Base-by-base conservation (phyloP, 192 early-diverging fungal genomes). In the Coemansia pectinata region DNA sequence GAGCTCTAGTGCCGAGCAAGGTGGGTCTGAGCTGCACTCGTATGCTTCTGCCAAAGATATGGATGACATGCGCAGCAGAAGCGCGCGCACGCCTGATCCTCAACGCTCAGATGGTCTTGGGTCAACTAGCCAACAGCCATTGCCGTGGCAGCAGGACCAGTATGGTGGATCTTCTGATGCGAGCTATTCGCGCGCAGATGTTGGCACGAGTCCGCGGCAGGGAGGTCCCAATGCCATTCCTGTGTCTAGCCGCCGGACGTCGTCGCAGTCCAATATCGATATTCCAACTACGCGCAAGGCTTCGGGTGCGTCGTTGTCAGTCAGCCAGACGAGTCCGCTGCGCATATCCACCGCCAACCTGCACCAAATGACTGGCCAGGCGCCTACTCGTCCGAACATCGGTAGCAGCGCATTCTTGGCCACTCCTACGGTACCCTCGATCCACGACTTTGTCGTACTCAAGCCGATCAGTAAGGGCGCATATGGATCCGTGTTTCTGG, bases 401-500 rank as follows among this genome's bases (percentile, higher is more conserved):
- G 44, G 60, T 15, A 65, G 62, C 62, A 63, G 40, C 23, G 60
- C 74, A 1, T 38, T 71, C 23, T 31, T 77, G 65, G 78, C 66
- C 63, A 88, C 74, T 70, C 81, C 73, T 33, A 89, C 78, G 11
- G 85, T 95, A 45, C 95, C 95, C 1, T 89, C 90, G 25, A 96
- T 96, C 67, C 74, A 89, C 19, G 95, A 96, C 68, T 96, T 96
- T 86, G 90, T 92, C 36, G 83, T 96, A 40, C 90, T 96, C 47
- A 95, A 94, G 79, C 92, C 93, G 4, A 94, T 96, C 61, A 93
- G 92, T 72, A 89, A 92, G 36, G 95, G 95, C 36, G 94, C 95
- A 0, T 96, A 93, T 74, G 95, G 95, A 9, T 94, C 94, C 48
- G 94, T 96, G 42, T 95, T 90, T 63, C 74, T 96, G 23, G 93